Evolutionary conservation across 169 alveolate genomes (phyloP), one percentile per base, ranked within the genome.

Genomic region (Plasmodium vinckei): DNA sequence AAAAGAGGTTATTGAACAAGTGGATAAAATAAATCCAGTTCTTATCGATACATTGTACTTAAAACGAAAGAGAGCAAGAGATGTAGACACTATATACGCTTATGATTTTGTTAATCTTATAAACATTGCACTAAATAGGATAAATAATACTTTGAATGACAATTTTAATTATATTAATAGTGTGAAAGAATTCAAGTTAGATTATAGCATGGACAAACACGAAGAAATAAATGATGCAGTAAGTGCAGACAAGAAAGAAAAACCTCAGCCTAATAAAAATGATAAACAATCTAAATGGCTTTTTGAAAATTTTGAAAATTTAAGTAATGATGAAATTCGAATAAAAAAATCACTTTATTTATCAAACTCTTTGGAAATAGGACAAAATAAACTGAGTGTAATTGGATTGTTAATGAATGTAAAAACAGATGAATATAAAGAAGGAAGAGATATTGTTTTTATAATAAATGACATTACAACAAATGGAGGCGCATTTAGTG

Each of bases 391-490:
- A 68, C 56, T 54, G 67, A 82, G 90, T 60, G 90, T 82, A 6
- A 68, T 82, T 19, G 90, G 86, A 15, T 46, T 82, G 17, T 27
- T 82, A 51, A 67, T 82, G 54, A 82, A 82, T 47, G 67, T 82
- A 61, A 82, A n/a, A 42, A 82, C 90, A 39, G 54, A 56, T 17
- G 97, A 93, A 70, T 94, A 84, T 87, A 96, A 95, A 17, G 89
- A 91, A 57, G 98, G 98, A 3, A 91, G 98, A 10, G 91, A 92
- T 49, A 53, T 95, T 5, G 92, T 95, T 42, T 56, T 96, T 23
- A 91, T 96, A n/a, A 95, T 95, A 46, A 95, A 93, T 65, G 97
- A 95, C 61, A 92, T 95, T 64, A 94, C 97, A 13, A 88, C 92
- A 59, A 69, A 65, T 65, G 92, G 92, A 69, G 93, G 92, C 7